These are phyloP conservation scores for Sporothrix luriei DNA, from an alignment of 2,329 filamentous ascomycete species.

Conservation along the genomic window DNA sequence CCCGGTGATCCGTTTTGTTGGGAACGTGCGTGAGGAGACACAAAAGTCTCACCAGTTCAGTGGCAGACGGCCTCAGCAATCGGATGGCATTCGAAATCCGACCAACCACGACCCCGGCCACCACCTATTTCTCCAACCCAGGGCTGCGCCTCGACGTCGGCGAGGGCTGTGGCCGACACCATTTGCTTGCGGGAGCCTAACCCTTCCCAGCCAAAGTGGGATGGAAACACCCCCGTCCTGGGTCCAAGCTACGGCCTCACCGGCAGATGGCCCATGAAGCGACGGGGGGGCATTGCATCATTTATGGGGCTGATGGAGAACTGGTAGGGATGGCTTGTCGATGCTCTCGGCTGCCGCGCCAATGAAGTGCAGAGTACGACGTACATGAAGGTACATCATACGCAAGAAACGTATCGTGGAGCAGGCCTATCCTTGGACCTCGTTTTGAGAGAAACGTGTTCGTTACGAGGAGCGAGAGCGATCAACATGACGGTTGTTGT, in stretches of 20 bases:
- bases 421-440: background rate
- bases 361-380: background rate
- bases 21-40: background rate
- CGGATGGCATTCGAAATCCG: conserved; percentile 6
- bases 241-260: conserved; percentile 31
- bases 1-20: conserved; percentile 22
- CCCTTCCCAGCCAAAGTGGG: conserved; percentile 31
- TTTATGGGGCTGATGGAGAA: conserved; percentile 25
- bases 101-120: conserved; percentile 21
- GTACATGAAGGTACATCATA: no score
- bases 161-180: conserved; percentile 17
- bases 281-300: conserved; percentile 30
- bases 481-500: background rate
- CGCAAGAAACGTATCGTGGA: background rate
- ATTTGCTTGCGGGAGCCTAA: conserved; percentile 4
- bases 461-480: background rate
- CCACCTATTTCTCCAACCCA: background rate
- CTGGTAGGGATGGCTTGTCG: background rate
- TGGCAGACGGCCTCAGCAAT: conserved; percentile 7
- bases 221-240: conserved; percentile 9
- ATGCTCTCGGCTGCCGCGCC: conserved; percentile 2
- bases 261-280: conserved; percentile 30
- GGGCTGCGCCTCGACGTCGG: conserved; percentile 26
- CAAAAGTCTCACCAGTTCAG: conserved; percentile 3
- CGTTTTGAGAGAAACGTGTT: conserved; percentile 1